Conservation (phyloP, 192 early-diverging fungal genomes). For the Mortierella hygrophila region DNA sequence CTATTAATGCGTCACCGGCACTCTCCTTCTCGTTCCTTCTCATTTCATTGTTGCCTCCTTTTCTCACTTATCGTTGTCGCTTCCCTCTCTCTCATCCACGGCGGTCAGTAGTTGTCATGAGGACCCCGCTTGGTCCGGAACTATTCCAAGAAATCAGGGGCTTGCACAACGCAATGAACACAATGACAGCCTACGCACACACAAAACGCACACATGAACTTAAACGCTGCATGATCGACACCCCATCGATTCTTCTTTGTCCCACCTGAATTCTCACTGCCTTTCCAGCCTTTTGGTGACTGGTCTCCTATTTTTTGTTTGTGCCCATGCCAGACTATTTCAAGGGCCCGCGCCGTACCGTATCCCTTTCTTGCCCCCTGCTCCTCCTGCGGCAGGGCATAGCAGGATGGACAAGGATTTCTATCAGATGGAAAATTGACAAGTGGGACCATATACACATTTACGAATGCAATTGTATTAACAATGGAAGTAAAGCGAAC, state of each 20-base stretch:
- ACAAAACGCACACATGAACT: neutral
- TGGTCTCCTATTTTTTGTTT: neutral
- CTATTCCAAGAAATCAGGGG: constrained; percentile 2
- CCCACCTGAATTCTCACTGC: neutral
- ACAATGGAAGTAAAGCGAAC: too few relatives aligned
- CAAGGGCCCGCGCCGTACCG: neutral
- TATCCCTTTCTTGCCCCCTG: too few relatives aligned
- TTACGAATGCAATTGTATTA: too few relatives aligned
- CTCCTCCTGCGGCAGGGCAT: too few relatives aligned
- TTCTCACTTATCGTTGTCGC: neutral
- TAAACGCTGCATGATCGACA: neutral
- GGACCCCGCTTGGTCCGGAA: neutral
- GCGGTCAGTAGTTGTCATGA: neutral
- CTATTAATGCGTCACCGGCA: neutral
- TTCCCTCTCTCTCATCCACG: neutral
- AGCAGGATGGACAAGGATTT: too few relatives aligned
- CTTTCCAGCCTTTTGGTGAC: neutral
- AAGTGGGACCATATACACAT: too few relatives aligned
- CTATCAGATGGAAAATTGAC: too few relatives aligned
- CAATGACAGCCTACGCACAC: neutral
- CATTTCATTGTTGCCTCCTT: neutral
- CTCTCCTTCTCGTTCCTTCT: neutral
- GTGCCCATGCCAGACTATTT: neutral
- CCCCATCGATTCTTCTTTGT: neutral
- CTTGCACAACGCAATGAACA: neutral